Percentiles rank a stretch among this genome's conserved stretches.
phyloP scores from a whole-genome alignment of 1,284 basidiomycete genomes.

The Tilletia horrida region DNA sequence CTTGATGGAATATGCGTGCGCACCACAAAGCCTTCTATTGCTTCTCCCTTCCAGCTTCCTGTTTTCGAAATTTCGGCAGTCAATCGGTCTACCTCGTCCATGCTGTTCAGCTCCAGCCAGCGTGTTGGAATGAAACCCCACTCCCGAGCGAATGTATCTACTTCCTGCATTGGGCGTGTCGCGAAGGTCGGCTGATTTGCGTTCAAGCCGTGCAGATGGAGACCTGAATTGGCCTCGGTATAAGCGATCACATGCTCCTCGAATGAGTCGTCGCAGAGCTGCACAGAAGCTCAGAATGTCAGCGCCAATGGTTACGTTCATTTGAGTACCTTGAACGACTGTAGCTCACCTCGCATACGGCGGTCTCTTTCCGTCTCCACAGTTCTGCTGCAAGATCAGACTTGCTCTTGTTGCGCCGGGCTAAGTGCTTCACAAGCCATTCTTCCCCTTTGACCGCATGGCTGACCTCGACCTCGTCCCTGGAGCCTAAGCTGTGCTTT shows the following conservation, averaged over 20 bases:
- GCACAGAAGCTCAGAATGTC: not conserved
- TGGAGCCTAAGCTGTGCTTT: conserved; percentile 65
- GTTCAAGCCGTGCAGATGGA: conserved; percentile 85
- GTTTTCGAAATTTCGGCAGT: conserved; percentile 69
- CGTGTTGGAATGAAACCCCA: conserved; percentile 89
- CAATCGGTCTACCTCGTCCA: conserved; percentile 71
- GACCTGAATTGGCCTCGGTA: conserved; percentile 74
- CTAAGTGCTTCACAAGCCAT: conserved; percentile 78
- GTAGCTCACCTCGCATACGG: conserved; percentile 72
- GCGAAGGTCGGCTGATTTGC: conserved; percentile 68
- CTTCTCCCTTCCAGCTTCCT: conserved; percentile 72
- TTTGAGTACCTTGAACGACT: not conserved
- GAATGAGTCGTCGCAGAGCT: conserved; percentile 96
- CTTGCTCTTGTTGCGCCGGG: conserved; percentile 66
- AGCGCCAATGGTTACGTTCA: conserved; percentile 19
- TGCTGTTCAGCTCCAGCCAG: conserved; percentile 64
- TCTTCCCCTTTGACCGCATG: conserved; percentile 76
- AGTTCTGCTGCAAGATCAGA: conserved; percentile 71
- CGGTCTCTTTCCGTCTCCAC: conserved; percentile 82
- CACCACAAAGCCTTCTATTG: conserved; percentile 95
- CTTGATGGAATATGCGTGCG: conserved; percentile 44
- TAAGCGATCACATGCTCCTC: conserved; percentile 95
- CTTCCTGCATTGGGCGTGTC: conserved; percentile 64
- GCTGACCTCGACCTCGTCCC: conserved; percentile 50
- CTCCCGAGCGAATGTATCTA: conserved; percentile 70